A percentile compares a stretch with the other conserved stretches of the same genome.
Evolutionary conservation across 495 filamentous ascomycete genomes (phyloP).

Genomic region (Diplogelasinospora grovesii): DNA sequence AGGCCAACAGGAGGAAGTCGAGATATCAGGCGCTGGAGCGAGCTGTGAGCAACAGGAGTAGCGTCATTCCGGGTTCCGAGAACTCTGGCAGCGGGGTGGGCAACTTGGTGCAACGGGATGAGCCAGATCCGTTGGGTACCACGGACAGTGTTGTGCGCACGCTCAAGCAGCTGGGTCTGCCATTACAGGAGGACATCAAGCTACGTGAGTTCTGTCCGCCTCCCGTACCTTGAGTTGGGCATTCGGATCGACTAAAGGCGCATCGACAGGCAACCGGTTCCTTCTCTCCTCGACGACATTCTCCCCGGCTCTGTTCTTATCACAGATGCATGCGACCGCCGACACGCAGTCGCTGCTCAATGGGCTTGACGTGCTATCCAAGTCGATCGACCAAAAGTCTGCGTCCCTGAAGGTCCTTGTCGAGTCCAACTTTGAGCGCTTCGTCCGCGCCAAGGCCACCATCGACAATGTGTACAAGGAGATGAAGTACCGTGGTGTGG

Average conservation of each 20-base stretch:
- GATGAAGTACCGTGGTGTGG: slow-evolving; percentile 81
- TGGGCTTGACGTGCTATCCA: slow-evolving; percentile 75
- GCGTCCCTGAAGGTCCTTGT: slow-evolving; percentile 92
- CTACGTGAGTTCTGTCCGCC: slow-evolving; percentile 51
- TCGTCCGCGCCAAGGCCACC: slow-evolving; percentile 90
- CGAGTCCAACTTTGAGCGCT: slow-evolving; percentile 95
- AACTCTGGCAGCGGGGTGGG: slow-evolving; percentile 60
- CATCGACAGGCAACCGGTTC: slow-evolving; percentile 69
- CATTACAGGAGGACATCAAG: slow-evolving; percentile 76
- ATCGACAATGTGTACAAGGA: slow-evolving; percentile 98
- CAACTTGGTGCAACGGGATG: slow-evolving; percentile 77
- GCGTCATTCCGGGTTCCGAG: slow-evolving; percentile 60
- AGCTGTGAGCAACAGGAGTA: slow-evolving; percentile 58
- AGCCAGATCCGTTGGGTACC: slow-evolving; percentile 80
- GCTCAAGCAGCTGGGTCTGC: slow-evolving; percentile 66
- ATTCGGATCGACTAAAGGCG: slow-evolving; percentile 3
- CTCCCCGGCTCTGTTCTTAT: slow-evolving; percentile 83
- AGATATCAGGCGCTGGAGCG: slow-evolving; percentile 79
- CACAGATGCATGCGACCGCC: slow-evolving; percentile 78
- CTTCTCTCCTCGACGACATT: slow-evolving; percentile 93
- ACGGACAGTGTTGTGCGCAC: slow-evolving; percentile 77
- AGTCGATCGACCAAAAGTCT: slow-evolving; percentile 94
- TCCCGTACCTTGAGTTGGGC: not conserved
- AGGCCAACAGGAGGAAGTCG: slow-evolving; percentile 59
- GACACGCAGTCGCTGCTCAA: slow-evolving; percentile 71